phyloP scores from a whole-genome alignment of 2,329 filamentous ascomycete genomes.

The Fusarium praegraminearum region DNA sequence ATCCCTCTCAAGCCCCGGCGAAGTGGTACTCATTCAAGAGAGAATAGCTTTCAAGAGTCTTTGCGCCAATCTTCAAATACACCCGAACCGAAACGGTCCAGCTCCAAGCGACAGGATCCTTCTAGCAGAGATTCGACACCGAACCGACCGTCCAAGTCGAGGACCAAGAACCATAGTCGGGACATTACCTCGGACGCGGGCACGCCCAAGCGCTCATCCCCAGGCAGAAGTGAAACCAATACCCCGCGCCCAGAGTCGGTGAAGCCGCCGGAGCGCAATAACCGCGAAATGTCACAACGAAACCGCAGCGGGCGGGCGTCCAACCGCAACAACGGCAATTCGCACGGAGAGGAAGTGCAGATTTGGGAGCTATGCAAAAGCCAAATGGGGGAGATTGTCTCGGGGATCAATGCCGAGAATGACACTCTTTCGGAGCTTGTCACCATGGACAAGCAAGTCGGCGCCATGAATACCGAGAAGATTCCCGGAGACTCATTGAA shows the following conservation, averaged over 20 bases:
- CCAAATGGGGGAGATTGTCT: conserved; percentile 56
- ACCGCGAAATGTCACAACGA: conserved; percentile 57
- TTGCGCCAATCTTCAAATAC: conserved; percentile 41
- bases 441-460: conserved; percentile 56
- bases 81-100: conserved; percentile 44
- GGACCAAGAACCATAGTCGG: conserved; percentile 35
- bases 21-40: conserved; percentile 42
- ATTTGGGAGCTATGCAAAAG: conserved; percentile 58
- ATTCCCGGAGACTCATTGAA: conserved; percentile 55
- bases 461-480: conserved; percentile 55
- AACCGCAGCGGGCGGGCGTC: conserved; percentile 60
- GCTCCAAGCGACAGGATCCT: conserved; percentile 43
- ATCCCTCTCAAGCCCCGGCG: conserved; percentile 44
- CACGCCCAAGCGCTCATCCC: conserved; percentile 45
- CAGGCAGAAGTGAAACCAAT: conserved; percentile 38
- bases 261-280: conserved; percentile 39
- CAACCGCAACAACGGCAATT: conserved; percentile 58
- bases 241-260: conserved; percentile 43
- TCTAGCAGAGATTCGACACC: conserved; percentile 47
- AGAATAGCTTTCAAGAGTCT: conserved; percentile 44
- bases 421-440: conserved; percentile 56
- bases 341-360: conserved; percentile 58
- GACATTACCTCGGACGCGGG: conserved; percentile 39
- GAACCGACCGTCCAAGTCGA: conserved; percentile 41
- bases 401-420: conserved; percentile 58